phyloP scores from a whole-genome alignment of 2,329 filamentous ascomycete genomes.

The Aspergillus transmontanensis region DNA sequence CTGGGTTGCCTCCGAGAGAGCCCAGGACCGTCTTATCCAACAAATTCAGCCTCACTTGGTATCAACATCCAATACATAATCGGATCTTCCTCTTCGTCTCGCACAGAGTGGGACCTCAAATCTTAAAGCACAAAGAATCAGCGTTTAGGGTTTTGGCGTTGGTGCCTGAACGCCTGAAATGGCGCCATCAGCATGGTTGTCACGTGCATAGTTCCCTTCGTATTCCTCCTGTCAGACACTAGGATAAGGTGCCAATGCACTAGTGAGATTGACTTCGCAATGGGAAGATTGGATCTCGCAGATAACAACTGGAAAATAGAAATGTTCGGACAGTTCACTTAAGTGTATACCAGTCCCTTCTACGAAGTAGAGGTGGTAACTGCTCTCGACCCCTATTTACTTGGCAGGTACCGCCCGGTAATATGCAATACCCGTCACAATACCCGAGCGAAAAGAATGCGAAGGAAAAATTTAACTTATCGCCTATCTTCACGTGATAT shows the following conservation, averaged over 20 bases:
- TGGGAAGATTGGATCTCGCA: neutral
- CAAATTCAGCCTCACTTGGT: neutral
- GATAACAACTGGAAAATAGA: neutral
- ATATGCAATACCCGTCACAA: neutral
- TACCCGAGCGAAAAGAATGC: neutral
- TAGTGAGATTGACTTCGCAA: neutral
- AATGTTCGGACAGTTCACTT: neutral
- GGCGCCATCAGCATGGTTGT: neutral
- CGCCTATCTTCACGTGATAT: conserved; percentile 28
- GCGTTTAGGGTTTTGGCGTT: neutral
- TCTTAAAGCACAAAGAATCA: neutral
- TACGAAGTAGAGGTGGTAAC: neutral
- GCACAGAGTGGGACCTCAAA: neutral
- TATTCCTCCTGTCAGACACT: neutral
- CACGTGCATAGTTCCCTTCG: neutral
- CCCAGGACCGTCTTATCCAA: neutral
- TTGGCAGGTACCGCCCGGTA: conserved; percentile 14
- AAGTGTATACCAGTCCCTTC: neutral
- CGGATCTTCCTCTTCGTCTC: neutral
- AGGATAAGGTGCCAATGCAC: neutral
- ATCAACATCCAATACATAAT: neutral
- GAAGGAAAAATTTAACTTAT: conserved; percentile 16
- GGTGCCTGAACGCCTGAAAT: conserved; percentile 3
- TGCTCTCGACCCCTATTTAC: neutral
- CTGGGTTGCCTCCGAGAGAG: neutral